Evolutionary conservation across 1,139 yeast genomes (phyloP), one percentile per base, ranked within the genome.

Genomic region (Lodderomyces orthopsilosis): DNA sequence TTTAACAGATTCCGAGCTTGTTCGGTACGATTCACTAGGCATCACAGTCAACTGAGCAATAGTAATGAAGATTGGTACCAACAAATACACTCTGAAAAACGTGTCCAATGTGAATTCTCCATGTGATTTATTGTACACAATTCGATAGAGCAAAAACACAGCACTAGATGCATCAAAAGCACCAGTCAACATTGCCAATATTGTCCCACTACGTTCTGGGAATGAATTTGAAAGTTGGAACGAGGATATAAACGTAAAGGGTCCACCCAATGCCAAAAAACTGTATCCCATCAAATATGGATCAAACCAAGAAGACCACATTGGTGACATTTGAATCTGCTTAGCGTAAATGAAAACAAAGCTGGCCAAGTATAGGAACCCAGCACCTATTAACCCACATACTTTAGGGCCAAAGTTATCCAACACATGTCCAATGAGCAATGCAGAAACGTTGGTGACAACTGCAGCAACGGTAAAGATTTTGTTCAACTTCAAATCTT

Each of bases 141-240:
- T 49, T 40, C 63, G 59, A 53, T 70, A 72, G 33, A 70, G 42
- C 54, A 72, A 65, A 51, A 72, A 71, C 19, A 72, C 63, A 0
- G 76, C 77, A n/a, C 73, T 66, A 1, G 75, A 69, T 8, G 76
- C 70, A 55, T 72, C 77, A 50, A 72, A 72, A 0, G 77, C 77
- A 3, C 77, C 77, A 0, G 76, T 70, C 37, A 72, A 55, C 37
- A 72, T 56, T 4, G 77, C 77, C 51, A 72, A 62, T 22, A 72
- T 63, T 12, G 71, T 57, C 1, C 77, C 77, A 35, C 71, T 63
- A 30, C 58, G 61, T 23, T 59, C 52, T 3, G 77, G 77, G 55
- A 72, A 72, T 3, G 75, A 56, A 48, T 72, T 72, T 19, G 75
- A 69, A 46, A 72, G 65, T 50, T 72, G 77, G 53, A 72, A 72